Evolutionary conservation across 2,329 filamentous ascomycete genomes (phyloP), one percentile per base, ranked within the genome.

Genomic region (Fusarium concolor): DNA sequence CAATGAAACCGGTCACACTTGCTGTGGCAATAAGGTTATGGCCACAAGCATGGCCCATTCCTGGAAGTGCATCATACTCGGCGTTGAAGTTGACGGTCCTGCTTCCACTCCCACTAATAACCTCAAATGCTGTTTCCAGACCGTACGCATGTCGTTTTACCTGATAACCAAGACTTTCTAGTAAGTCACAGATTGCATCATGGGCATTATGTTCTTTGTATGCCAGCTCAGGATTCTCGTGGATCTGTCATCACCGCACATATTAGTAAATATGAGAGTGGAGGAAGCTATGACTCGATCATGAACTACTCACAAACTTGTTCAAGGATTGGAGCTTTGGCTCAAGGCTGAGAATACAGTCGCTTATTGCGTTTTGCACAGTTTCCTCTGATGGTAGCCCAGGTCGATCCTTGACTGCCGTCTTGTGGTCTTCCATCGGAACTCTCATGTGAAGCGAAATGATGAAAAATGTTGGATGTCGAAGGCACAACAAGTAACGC

Each of bases 21-120:
- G 60, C 46, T 2, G 56, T 47, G 15, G 60, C 44, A 15, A 63
- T 63, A 2, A 60, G 55, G 7, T 63, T 63, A 33, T 63, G 60
- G 8, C 60, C 60, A 5, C 60, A 63, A 10, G 56, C 56, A 17
- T 63, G 60, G 11, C 56, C 60, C 20, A 63, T 31, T 5, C 24
- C 50, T 10, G 60, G 56, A 7, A 63, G 56, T 4, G 60, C 60
- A 37, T 63, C 60, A 20, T 63, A 61, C 41, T 63, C 60, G 3
- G 60, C 56, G 15, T 61, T 60, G 56, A 63, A 60, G 18, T 55
- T 42, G 42, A 61, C 38, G 9, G 20, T 42, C n/a, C 50, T 51
- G 10, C 56, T 56, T 29, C 38, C 49, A 2, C 17, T 57, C 2
- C 58, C 58, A 14, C 38, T 51, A 7, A 51, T 38, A 24, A 39